Conservation (phyloP, 495 filamentous ascomycete species). For the Amphirosellinia nigrospora region DNA sequence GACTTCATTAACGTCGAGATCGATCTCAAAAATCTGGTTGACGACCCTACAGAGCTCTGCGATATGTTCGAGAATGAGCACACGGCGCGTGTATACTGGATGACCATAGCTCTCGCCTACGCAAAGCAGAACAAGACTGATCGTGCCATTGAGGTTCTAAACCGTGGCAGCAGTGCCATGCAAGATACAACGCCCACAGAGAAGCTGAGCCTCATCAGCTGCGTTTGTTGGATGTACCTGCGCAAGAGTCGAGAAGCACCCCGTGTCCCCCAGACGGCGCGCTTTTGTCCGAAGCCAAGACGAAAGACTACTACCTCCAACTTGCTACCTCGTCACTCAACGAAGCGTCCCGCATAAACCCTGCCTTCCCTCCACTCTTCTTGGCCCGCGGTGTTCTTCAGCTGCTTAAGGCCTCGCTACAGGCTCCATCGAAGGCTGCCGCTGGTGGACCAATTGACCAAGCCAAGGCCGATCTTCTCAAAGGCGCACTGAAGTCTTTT, state of each 20-base stretch:
- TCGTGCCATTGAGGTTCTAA: constrained; percentile 91
- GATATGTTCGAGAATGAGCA: constrained; percentile 90
- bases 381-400: constrained; percentile 91
- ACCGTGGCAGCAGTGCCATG: constrained; percentile 78
- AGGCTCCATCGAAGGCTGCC: constrained; percentile 71
- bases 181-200: constrained; percentile 75
- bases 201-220: constrained; percentile 81
- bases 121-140: constrained; percentile 93
- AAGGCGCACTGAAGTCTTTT: constrained; percentile 85
- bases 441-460: constrained; percentile 67
- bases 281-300: constrained; percentile 71
- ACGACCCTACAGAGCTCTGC: constrained; percentile 95
- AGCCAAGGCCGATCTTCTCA: constrained; percentile 79
- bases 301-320: constrained; percentile 91
- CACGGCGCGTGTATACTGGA: constrained; percentile 88
- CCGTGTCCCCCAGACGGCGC: constrained; percentile 70
- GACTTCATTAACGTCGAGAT: constrained; percentile 90
- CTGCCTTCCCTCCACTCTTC: constrained; percentile 83
- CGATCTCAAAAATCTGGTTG: constrained; percentile 84
- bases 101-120: constrained; percentile 95
- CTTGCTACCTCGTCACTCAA: constrained; percentile 89
- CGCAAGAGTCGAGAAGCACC: constrained; percentile 90
- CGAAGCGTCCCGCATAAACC: constrained; percentile 92
- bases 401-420: constrained; percentile 84
- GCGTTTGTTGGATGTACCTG: constrained; percentile 90